Evolutionary conservation across 2,329 filamentous ascomycete species (phyloP).

Genomic region (Ascochyta pisi): DNA sequence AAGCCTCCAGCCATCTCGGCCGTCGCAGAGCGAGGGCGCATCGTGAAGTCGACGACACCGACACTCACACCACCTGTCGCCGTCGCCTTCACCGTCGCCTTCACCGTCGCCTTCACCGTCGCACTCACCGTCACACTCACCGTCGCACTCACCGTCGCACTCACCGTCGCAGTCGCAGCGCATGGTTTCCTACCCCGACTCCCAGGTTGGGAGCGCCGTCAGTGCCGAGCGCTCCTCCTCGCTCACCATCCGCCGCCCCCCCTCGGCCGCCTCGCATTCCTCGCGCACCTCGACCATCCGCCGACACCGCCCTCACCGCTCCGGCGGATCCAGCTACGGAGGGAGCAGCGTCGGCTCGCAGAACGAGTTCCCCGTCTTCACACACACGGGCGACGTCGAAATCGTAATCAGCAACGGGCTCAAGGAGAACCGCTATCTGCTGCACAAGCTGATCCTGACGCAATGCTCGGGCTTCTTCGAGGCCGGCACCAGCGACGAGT

Average conservation of each 20-base stretch:
- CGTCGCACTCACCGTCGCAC: not conserved
- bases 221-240: slow-evolving; percentile 56
- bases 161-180: slow-evolving; percentile 24
- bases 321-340: slow-evolving; percentile 82
- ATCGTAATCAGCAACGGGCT: slow-evolving; percentile 75
- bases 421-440: slow-evolving; percentile 81
- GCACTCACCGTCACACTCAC: not conserved
- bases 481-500: slow-evolving; percentile 80
- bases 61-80: slow-evolving; percentile 7
- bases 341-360: slow-evolving; percentile 71
- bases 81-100: not conserved
- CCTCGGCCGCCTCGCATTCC: slow-evolving; percentile 65
- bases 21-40: slow-evolving; percentile 18
- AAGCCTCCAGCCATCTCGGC: slow-evolving; percentile 21
- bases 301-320: slow-evolving; percentile 68
- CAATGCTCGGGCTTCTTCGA: slow-evolving; percentile 96
- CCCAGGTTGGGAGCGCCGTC: slow-evolving; percentile 32
- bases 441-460: slow-evolving; percentile 85
- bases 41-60: slow-evolving; percentile 1
- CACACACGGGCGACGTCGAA: slow-evolving; percentile 90
- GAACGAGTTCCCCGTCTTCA: slow-evolving; percentile 93
- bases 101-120: not conserved
- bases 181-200: slow-evolving; percentile 71
- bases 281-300: slow-evolving; percentile 57
- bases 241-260: slow-evolving; percentile 66